Base-by-base conservation (phyloP, 2,329 filamentous ascomycete genomes). In the Aureobasidium sp. region DNA sequence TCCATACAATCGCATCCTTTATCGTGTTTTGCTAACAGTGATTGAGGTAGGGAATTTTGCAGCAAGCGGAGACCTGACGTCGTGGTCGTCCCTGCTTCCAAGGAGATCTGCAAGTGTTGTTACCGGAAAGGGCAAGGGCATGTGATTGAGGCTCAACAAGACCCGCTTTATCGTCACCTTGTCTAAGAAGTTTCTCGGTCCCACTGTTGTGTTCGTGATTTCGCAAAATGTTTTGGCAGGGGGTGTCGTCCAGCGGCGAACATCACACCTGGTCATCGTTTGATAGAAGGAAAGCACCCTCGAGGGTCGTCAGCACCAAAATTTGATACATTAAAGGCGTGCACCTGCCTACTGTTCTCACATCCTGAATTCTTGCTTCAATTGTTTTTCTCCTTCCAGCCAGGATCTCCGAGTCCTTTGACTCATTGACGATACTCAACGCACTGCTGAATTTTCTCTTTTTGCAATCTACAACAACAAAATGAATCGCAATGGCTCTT, bases 111-210 rank as follows among this genome's bases (percentile, higher is more conserved):
- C 54, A 58, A 14, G 42, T 13, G 6, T 4, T 13, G 8, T 30
- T 59, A 37, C 42, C 30, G 6, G 2, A 32, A 47, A 14, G 7
- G 32, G 42, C 13, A 44, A 57, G 41, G 41, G 39, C 53, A 57
- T 57, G 10, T 10, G 39, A 34, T 1, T 59, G 54, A 48, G 42
- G 54, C 54, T 59, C 54, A 59, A 48, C 42, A 30, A 48, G 54
- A 59, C 54, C 54, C 54, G 44, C 54, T 59, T 54, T 48, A 59
- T 47, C 41, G 54, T 59, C 54, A 59, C 54, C 34, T 36, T 32
- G 29, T 29, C 42, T 21, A 10, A 13, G 54, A 59, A 59, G 32
- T 59, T 59, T 48, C 54, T 59, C 54, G 54, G 54, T 47, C 54
- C 44, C 42, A 59, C 54, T 59, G 16, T 39, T n/a, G 44, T 21